These are phyloP conservation scores for Proliferodiscus dingleyae DNA, from an alignment of 2,329 filamentous ascomycete genomes.

Conservation along the genomic window DNA sequence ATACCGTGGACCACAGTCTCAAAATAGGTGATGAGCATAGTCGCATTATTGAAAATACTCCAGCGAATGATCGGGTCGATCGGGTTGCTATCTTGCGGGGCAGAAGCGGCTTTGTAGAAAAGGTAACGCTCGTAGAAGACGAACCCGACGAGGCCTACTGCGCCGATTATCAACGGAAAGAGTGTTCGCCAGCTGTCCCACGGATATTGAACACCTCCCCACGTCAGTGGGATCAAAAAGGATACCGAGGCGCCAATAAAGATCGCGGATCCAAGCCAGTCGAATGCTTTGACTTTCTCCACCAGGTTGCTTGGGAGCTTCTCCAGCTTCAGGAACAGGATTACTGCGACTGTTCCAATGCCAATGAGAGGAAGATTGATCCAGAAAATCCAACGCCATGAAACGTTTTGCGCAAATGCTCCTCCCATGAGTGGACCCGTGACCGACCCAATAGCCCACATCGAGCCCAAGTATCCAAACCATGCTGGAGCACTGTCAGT, in stretches of 20 bases:
- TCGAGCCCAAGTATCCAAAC: constrained; percentile 17
- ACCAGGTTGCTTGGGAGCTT: neutral
- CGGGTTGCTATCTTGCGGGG: constrained; percentile 10
- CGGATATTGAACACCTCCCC: constrained; percentile 50
- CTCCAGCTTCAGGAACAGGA: constrained; percentile 1
- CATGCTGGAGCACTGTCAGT: constrained; percentile 20
- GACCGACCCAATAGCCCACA: constrained; percentile 29
- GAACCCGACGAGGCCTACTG: constrained; percentile 44
- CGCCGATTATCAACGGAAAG: constrained; percentile 46
- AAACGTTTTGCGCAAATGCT: constrained; percentile 30
- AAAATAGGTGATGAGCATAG: constrained; percentile 42
- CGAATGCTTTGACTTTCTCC: constrained; percentile 24
- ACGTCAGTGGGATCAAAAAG: constrained; percentile 13
- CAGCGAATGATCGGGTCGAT: constrained; percentile 30
- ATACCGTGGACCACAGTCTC: constrained; percentile 51
- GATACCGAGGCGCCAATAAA: constrained; percentile 17
- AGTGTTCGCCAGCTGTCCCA: constrained; percentile 58
- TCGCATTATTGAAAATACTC: constrained; percentile 38
- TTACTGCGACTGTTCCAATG: constrained; percentile 4
- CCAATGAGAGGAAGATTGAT: constrained; percentile 13
- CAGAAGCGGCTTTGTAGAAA: constrained; percentile 21
- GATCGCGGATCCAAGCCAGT: constrained; percentile 8
- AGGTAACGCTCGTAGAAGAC: constrained; percentile 43
- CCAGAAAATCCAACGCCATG: constrained; percentile 60
- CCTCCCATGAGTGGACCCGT: constrained; percentile 27